phyloP scores from a whole-genome alignment of 306 rosid genomes.

The Carpinus viminea region DNA sequence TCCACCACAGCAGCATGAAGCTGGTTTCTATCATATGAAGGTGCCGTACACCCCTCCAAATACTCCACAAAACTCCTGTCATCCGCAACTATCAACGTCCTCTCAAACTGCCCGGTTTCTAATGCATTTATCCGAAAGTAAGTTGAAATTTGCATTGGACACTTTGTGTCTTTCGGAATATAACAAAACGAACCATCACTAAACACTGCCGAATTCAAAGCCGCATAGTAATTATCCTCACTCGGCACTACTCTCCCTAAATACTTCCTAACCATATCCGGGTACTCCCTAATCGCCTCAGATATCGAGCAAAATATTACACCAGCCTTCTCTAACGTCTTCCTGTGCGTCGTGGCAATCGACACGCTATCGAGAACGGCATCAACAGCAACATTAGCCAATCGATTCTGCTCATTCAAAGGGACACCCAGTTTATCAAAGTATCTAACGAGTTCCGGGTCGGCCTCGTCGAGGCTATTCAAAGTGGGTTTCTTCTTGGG shows the following conservation, averaged over 20 bases:
- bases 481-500: conserved; percentile 71
- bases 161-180: conserved; percentile 70
- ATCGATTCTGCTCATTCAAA: conserved; percentile 66
- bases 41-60: conserved; percentile 94
- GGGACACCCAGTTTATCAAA: conserved; percentile 82
- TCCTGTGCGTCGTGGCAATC: conserved; percentile 84
- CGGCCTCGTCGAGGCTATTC: conserved; percentile 73
- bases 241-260: conserved; percentile 79
- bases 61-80: conserved; percentile 88
- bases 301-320: conserved; percentile 88
- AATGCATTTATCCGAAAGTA: conserved; percentile 80
- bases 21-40: conserved; percentile 86
- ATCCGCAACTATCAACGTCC: conserved; percentile 90
- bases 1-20: conserved; percentile 97
- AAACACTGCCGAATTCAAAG: conserved; percentile 80
- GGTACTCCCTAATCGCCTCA: conserved; percentile 81
- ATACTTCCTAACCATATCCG: conserved; percentile 65
- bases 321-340: conserved; percentile 72
- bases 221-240: conserved; percentile 82
- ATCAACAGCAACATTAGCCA: conserved; percentile 86
- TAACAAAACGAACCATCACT: conserved; percentile 91
- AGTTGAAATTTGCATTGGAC: conserved; percentile 92
- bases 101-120: conserved; percentile 93
- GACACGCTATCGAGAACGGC: conserved; percentile 90
- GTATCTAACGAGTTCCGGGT: conserved; percentile 75